These are phyloP conservation scores for Trichomonas gallinae DNA, from an alignment of 208 protist genomes.

Conservation along the genomic window DNA sequence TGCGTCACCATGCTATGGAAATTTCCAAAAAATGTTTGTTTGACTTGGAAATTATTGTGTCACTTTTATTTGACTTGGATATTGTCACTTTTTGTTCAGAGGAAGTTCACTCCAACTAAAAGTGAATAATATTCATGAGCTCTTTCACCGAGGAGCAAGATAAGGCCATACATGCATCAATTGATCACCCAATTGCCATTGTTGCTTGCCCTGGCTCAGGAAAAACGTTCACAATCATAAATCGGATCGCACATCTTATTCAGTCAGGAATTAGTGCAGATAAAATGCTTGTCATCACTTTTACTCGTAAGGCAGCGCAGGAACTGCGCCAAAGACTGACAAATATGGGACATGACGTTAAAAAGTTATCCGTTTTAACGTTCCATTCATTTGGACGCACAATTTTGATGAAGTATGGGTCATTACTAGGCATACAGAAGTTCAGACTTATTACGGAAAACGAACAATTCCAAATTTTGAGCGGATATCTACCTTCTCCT, in stretches of 20 bases:
- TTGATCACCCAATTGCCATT: background rate
- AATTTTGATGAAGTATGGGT: background rate
- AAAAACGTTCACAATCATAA: constrained; percentile 12
- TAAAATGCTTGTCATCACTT: background rate
- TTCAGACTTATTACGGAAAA: background rate
- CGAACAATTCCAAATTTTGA: background rate
- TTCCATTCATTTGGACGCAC: constrained; percentile 3
- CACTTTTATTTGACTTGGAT: too few relatives aligned
- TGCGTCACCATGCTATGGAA: too few relatives aligned
- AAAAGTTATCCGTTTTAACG: background rate
- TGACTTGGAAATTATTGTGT: too few relatives aligned
- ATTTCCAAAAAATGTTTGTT: too few relatives aligned
- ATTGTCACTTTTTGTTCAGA: background rate
- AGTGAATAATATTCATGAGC: background rate
- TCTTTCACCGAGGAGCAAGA: background rate
- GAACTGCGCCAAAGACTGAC: background rate
- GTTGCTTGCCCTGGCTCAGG: constrained; percentile 1
- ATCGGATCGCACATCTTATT: background rate
- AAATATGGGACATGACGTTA: background rate
- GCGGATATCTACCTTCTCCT: background rate
- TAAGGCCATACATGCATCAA: background rate
- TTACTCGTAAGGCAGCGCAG: background rate
- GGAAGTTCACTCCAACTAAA: background rate
- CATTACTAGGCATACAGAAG: background rate
- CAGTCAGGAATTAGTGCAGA: background rate